Percentiles rank a stretch among this genome's conserved stretches.
Conservation (phyloP, 2,329 filamentous ascomycete genomes). For the Metarhizium brunneum region DNA sequence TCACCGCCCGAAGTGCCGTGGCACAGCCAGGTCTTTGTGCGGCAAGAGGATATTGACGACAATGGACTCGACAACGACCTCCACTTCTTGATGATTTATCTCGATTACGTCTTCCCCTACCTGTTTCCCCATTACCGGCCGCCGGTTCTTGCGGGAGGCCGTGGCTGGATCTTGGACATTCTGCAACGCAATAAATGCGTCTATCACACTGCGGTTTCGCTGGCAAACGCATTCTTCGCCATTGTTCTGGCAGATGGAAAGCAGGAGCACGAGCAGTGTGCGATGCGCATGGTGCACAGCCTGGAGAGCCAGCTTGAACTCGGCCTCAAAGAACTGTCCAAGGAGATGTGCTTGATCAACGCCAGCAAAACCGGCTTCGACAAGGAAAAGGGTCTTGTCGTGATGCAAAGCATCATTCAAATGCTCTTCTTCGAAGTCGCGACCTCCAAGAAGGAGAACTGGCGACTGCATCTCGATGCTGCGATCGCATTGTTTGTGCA, state of each 20-base stretch:
- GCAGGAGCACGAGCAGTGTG: conserved; percentile 8
- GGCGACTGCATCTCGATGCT: too few relatives aligned
- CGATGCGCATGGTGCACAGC: conserved; percentile 24
- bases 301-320: conserved; percentile 35
- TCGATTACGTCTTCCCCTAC: too few relatives aligned
- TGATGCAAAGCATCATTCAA: too few relatives aligned
- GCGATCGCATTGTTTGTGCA: too few relatives aligned
- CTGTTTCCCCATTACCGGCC: conserved; percentile 53
- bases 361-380: too few relatives aligned
- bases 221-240: conserved; percentile 49
- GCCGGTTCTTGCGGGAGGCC: conserved; percentile 43
- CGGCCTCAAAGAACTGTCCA: conserved; percentile 25
- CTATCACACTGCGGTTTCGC: conserved; percentile 20
- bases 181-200: conserved; percentile 47
- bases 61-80: conserved; percentile 20
- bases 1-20: conserved; percentile 24
- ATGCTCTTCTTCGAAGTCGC: too few relatives aligned
- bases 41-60: conserved; percentile 13
- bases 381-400: too few relatives aligned
- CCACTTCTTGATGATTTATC: conserved; percentile 46
- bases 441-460: too few relatives aligned
- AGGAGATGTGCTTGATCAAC: too few relatives aligned
- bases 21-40: conserved; percentile 19
- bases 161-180: conserved; percentile 50
- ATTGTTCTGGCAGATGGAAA: conserved; percentile 28